Base-by-base conservation (phyloP, 2,329 filamentous ascomycete species). In the Aspergillus sp. region DNA sequence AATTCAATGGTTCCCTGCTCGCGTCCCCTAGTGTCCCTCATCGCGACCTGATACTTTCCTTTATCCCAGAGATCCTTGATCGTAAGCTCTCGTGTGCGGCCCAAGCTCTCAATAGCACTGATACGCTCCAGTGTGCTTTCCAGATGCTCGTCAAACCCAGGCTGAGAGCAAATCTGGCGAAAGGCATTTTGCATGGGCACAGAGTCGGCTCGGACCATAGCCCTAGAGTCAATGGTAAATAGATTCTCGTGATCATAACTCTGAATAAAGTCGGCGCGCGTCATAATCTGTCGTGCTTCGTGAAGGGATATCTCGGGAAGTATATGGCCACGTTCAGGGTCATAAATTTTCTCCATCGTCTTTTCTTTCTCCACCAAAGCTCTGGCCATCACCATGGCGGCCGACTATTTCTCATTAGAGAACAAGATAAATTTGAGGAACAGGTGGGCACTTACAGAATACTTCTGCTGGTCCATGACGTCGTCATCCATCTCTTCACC, bases 401-500 rank as follows among this genome's bases (percentile, higher is more conserved):
- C 93, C 13, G 93, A 91, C 86, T 92, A 63, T 49, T 17, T 38
- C 15, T 46, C 34, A 47, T 74, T 63, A 70, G 66, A 60, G 56
- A 68, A 51, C 19, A 41, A 30, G 11, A 3, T 1, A 30, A 3
- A 9, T 7, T 46, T 31, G 6, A 30, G 19, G 19, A n/a, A 9
- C 49, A 34, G 2, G 30, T 23, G 15, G 15, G 22, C 7, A 85
- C 89, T 79, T 82, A 92, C 90, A 50, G 93, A 92, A 83, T 92
- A 97, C 76, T 98, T 97, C 74, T 98, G 93, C 77, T 97, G 91
- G 72, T 97, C 92, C 89, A 98, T 98, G 68, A 97, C 95, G 74
- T 99, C 95, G 77, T 98, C 95, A 69, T 98, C 95, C 89, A 90
- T 93, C 65, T 89, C 88, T 63, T 80, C 82, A 19, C 91, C 91